A percentile compares a stretch with the other conserved stretches of the same genome.
phyloP scores from a whole-genome alignment of 2,329 filamentous ascomycete genomes.

The Exophiala sp. region DNA sequence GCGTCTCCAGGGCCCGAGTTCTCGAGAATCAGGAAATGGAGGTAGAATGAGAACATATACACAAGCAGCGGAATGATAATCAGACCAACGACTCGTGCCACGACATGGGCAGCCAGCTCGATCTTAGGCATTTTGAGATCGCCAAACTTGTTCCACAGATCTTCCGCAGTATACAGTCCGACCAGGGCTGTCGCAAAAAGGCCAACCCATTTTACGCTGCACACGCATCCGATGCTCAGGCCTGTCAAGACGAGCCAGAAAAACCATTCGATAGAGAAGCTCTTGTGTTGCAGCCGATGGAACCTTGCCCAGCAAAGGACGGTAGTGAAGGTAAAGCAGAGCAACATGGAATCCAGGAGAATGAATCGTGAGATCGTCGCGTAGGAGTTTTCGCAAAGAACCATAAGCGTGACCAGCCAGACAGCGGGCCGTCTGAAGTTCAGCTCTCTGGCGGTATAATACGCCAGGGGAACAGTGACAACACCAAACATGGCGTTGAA shows the following conservation, averaged over 20 bases:
- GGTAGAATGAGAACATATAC: slow-evolving; percentile 90
- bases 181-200: slow-evolving; percentile 93
- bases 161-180: slow-evolving; percentile 90
- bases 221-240: slow-evolving; percentile 93
- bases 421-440: slow-evolving; percentile 79
- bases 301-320: slow-evolving; percentile 97
- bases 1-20: slow-evolving; percentile 93
- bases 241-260: slow-evolving; percentile 90
- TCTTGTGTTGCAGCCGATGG: slow-evolving; percentile 76
- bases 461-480: slow-evolving; percentile 85
- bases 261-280: slow-evolving; percentile 89
- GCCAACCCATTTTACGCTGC: slow-evolving; percentile 97
- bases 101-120: slow-evolving; percentile 68
- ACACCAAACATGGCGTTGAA: slow-evolving; percentile 97
- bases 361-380: slow-evolving; percentile 98
- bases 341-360: slow-evolving; percentile 94
- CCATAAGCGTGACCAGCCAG: slow-evolving; percentile 94
- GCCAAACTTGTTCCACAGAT: slow-evolving; percentile 97
- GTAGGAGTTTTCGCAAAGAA: slow-evolving; percentile 98
- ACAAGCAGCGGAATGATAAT: slow-evolving; percentile 85
- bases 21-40: slow-evolving; percentile 90
- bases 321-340: slow-evolving; percentile 97
- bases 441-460: slow-evolving; percentile 88
- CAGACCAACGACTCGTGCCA: slow-evolving; percentile 73
- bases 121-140: slow-evolving; percentile 81